A percentile compares a stretch with the other conserved stretches of the same genome.
Evolutionary conservation across 768 basidiomycete genomes (phyloP).

Genomic region (Megacollybia marginata): DNA sequence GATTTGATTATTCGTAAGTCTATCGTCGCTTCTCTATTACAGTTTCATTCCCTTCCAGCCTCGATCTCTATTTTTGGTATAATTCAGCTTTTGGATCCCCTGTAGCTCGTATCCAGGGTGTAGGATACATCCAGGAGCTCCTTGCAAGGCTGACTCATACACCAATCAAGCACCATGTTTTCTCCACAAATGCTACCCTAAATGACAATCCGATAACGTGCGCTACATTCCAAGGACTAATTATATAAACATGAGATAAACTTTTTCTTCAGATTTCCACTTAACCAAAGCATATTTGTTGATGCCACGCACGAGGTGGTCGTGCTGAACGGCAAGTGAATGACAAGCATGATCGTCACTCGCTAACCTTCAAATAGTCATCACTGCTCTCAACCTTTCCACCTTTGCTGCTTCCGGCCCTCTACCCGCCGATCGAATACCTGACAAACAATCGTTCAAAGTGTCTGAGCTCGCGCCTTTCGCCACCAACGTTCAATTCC

Average conservation of each 20-base stretch:
- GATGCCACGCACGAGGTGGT: constrained; percentile 94
- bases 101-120: constrained; percentile 65
- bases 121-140: constrained; percentile 80
- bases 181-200: constrained; percentile 80
- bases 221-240: constrained; percentile 9
- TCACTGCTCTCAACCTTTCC: constrained; percentile 81
- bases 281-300: constrained; percentile 69
- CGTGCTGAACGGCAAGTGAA: constrained; percentile 62
- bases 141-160: constrained; percentile 76
- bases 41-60: constrained; percentile 23
- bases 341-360: constrained; percentile 1
- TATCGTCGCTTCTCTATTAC: neutral
- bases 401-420: constrained; percentile 69
- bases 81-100: constrained; percentile 78
- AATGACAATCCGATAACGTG: constrained; percentile 62
- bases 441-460: constrained; percentile 56
- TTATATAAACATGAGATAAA: too few relatives aligned
- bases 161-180: constrained; percentile 61
- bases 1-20: constrained; percentile 78
- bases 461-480: constrained; percentile 79
- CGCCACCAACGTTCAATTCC: constrained; percentile 84
- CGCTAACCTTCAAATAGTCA: constrained; percentile 33
- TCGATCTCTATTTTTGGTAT: constrained; percentile 72
- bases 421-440: constrained; percentile 68
- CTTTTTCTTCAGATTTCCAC: constrained; percentile 24